Conservation (phyloP, 75 land plant genomes). For the Pinus albicaulis region DNA sequence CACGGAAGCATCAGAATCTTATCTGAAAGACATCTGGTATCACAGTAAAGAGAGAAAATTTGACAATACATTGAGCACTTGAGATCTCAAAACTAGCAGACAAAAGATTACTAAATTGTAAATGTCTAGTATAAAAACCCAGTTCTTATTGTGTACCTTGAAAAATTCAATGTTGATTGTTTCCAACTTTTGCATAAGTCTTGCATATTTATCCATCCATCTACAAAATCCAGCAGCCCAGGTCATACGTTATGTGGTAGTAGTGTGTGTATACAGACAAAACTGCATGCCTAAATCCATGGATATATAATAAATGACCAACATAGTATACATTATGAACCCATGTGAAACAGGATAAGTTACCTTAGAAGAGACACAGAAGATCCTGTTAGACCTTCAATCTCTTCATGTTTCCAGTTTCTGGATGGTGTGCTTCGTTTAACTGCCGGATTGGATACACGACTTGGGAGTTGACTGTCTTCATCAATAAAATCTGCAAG, state of each 20-base stretch:
- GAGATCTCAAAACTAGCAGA: neutral
- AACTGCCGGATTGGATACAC: constrained; percentile 40
- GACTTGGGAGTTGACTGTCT: constrained; percentile 95
- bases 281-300: too few species aligned
- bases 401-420: constrained; percentile 48
- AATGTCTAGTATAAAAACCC: neutral
- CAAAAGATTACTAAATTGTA: neutral
- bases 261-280: too few species aligned
- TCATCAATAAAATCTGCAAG: constrained; percentile 99
- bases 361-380: constrained; percentile 85
- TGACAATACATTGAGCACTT: neutral
- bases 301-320: too few species aligned
- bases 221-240: constrained; percentile 22
- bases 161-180: constrained; percentile 82
- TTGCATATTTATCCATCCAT: constrained; percentile 97
- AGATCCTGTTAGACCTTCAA: constrained; percentile 75
- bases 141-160: constrained; percentile 46
- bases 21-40: constrained; percentile 8
- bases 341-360: constrained; percentile 2
- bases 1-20: neutral
- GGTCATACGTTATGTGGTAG: neutral
- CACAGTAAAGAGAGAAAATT: constrained; percentile 9
- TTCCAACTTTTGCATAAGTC: constrained; percentile 95
- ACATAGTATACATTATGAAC: neutral
- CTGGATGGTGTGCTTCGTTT: constrained; percentile 21